Percentiles rank a stretch among this genome's conserved stretches.
Conservation (phyloP, 2,329 filamentous ascomycete genomes). For the Ceratocystis destructans region DNA sequence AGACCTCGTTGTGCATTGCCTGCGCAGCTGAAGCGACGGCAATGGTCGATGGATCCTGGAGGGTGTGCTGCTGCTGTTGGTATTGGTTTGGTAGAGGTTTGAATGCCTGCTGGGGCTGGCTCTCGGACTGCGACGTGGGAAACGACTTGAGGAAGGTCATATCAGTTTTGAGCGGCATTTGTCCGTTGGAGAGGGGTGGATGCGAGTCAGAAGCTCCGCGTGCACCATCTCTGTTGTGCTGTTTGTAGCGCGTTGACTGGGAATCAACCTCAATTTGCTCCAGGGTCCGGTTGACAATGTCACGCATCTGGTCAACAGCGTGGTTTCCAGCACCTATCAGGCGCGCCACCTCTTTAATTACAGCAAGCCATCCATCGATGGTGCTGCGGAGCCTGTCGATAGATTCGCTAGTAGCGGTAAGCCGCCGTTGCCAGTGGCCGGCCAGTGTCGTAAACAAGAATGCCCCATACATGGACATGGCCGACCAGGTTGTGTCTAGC, state of each 20-base stretch:
- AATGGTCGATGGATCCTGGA: background rate
- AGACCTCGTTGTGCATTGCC: background rate
- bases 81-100: background rate
- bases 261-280: constrained; percentile 33
- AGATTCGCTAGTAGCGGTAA: constrained; percentile 43
- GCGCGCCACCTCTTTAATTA: constrained; percentile 52
- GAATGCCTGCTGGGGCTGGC: background rate
- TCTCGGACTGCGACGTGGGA: background rate
- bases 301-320: constrained; percentile 33
- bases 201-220: background rate
- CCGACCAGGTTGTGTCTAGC: constrained; percentile 67
- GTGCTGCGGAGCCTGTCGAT: constrained; percentile 48
- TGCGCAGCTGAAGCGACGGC: constrained; percentile 1
- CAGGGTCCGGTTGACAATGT: constrained; percentile 39
- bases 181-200: background rate
- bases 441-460: constrained; percentile 62
- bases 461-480: constrained; percentile 55
- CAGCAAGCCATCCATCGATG: constrained; percentile 55
- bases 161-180: background rate
- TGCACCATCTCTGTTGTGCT: no score
- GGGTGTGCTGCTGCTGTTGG: background rate
- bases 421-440: constrained; percentile 52
- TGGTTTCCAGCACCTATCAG: constrained; percentile 38
- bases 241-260: background rate
- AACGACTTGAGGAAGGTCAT: constrained; percentile 11